Percentiles rank a stretch among this genome's conserved stretches.
Conservation (phyloP, 2,329 filamentous ascomycete genomes). For the Ceratocystis destructans region DNA sequence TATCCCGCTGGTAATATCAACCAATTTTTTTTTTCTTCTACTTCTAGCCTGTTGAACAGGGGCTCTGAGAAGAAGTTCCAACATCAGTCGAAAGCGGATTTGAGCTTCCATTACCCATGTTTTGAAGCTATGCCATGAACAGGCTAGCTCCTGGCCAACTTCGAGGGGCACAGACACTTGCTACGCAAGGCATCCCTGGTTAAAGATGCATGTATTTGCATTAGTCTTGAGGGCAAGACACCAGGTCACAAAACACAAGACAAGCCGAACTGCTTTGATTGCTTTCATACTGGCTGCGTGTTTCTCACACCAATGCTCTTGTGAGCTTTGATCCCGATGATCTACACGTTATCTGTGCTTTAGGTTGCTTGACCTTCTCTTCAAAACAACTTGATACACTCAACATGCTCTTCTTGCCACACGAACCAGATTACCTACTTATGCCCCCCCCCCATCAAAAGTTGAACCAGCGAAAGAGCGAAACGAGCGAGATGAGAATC, state of each 20-base stretch:
- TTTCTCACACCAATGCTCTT: slow-evolving; percentile 2
- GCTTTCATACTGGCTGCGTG: background rate
- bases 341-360: slow-evolving; percentile 4
- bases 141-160: background rate
- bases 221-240: background rate
- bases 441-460: background rate
- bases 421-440: background rate
- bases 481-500: background rate
- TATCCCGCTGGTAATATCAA: background rate
- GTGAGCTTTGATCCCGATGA: slow-evolving; percentile 4
- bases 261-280: background rate
- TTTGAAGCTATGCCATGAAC: background rate
- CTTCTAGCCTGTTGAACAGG: background rate
- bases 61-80: slow-evolving; percentile 1
- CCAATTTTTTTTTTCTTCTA: background rate
- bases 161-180: slow-evolving; percentile 5
- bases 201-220: background rate
- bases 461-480: background rate
- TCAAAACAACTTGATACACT: slow-evolving; percentile 4
- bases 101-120: background rate
- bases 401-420: background rate
- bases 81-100: slow-evolving; percentile 1
- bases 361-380: background rate
- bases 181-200: background rate
- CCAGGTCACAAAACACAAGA: background rate